These are phyloP conservation scores for Serendipita sp. DNA, from an alignment of 768 basidiomycete species.

Conservation along the genomic window DNA sequence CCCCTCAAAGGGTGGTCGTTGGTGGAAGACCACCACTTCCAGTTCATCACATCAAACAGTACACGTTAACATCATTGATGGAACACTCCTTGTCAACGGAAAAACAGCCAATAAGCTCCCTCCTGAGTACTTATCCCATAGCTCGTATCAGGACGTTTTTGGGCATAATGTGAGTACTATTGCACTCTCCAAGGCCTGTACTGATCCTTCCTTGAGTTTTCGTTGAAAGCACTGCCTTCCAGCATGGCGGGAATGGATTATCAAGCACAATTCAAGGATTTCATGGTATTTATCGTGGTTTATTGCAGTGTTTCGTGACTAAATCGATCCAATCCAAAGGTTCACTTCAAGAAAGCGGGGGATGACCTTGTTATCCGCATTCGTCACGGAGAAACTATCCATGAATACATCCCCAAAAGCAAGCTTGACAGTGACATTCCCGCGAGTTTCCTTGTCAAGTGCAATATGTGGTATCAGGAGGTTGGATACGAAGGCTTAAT, in stretches of 20 bases:
- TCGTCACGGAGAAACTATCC: constrained; percentile 11
- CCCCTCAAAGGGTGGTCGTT: constrained; percentile 13
- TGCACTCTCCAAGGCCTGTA: background rate
- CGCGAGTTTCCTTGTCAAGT: background rate
- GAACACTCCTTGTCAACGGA: constrained; percentile 28
- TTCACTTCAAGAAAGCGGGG: constrained; percentile 19
- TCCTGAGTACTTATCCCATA: constrained; percentile 19
- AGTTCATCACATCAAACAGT: constrained; percentile 14
- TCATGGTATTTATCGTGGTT: constrained; percentile 14
- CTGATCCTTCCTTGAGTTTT: constrained; percentile 14
- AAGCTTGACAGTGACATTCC: background rate
- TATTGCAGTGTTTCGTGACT: constrained; percentile 2
- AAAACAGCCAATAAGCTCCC: constrained; percentile 27
- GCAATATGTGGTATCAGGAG: background rate
- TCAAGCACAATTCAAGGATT: constrained; percentile 16
- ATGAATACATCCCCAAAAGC: constrained; percentile 25
- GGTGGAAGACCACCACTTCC: constrained; percentile 14
- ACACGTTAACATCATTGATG: constrained; percentile 29
- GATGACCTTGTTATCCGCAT: constrained; percentile 22
- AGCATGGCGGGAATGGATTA: constrained; percentile 23
- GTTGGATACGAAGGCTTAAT: background rate
- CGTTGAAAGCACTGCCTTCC: constrained; percentile 21
- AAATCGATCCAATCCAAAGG: constrained; percentile 13
- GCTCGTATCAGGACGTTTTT: constrained; percentile 25
- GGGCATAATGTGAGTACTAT: constrained; percentile 18